phyloP scores from a whole-genome alignment of 257 asterid species.

The Salvia rosmarinus region DNA sequence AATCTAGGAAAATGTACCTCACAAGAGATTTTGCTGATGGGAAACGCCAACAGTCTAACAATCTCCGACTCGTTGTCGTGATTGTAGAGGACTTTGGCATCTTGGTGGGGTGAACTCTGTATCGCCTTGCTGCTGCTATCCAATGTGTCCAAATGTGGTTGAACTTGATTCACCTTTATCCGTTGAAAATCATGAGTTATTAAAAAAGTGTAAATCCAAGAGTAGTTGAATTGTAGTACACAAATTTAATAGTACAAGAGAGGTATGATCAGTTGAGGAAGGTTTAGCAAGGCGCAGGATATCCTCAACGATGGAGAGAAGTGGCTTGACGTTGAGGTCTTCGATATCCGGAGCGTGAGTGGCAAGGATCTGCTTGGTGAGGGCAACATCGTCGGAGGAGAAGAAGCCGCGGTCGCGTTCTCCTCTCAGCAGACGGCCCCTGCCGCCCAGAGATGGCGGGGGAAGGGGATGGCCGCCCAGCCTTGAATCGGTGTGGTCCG shows the following conservation, averaged over 20 bases:
- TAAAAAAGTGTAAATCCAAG: background rate
- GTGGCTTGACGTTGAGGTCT: conserved; percentile 26
- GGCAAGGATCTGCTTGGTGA: conserved; percentile 31
- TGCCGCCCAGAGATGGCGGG: background rate
- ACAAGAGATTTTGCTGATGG: conserved; percentile 61
- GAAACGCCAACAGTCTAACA: conserved; percentile 57
- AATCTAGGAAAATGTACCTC: conserved; percentile 51
- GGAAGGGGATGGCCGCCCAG: background rate
- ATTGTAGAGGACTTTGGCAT: conserved; percentile 42
- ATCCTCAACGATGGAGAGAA: conserved; percentile 34
- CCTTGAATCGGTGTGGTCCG: conserved; percentile 11
- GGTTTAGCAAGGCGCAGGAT: conserved; percentile 27
- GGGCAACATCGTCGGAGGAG: conserved; percentile 31
- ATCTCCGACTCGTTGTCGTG: conserved; percentile 53
- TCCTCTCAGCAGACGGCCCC: background rate
- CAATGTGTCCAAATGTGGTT: conserved; percentile 15
- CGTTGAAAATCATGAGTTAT: background rate
- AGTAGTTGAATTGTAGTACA: too few relatives aligned
- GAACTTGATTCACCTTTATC: background rate
- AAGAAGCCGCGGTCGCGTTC: conserved; percentile 29
- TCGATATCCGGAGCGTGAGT: conserved; percentile 36
- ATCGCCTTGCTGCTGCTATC: conserved; percentile 15
- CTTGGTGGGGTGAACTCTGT: conserved; percentile 4
- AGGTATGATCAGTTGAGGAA: background rate
- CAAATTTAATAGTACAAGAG: background rate